Percentiles rank a stretch among this genome's conserved stretches.
Evolutionary conservation across 78 protist genomes (phyloP).

Genomic region (Monocercomonoides exilis): DNA sequence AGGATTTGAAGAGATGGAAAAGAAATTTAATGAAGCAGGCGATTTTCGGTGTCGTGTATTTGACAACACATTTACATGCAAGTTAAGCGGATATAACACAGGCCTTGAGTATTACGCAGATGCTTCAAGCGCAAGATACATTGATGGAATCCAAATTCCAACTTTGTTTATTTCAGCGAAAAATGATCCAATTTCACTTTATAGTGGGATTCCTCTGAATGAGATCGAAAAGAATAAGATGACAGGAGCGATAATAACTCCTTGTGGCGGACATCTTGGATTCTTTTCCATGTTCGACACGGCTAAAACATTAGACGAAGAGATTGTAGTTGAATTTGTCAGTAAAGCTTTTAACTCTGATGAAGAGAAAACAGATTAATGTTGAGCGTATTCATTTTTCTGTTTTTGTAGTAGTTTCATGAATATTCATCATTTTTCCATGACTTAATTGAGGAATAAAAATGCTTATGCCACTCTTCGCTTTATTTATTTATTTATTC

Average conservation of each 20-base stretch:
- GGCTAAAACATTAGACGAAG: neutral
- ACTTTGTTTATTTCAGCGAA: neutral
- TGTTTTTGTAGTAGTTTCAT: too few species aligned
- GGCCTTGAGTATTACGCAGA: neutral
- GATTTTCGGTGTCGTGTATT: neutral
- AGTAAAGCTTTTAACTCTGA: too few species aligned
- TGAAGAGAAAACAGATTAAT: too few species aligned
- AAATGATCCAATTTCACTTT: neutral
- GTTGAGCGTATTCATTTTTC: too few species aligned
- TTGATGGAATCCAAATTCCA: neutral
- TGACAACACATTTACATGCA: neutral
- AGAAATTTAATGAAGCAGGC: too few species aligned
- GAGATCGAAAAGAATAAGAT: neutral
- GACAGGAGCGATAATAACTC: neutral
- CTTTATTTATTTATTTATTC: too few species aligned
- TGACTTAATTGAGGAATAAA: too few species aligned
- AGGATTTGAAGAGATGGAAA: neutral
- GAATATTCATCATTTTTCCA: too few species aligned
- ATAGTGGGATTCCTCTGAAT: neutral
- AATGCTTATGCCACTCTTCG: too few species aligned
- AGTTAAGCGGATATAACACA: neutral
- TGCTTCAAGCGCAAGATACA: neutral
- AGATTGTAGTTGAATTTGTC: neutral
- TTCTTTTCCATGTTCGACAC: neutral
- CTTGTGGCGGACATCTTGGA: neutral